phyloP scores from a whole-genome alignment of 2,329 filamentous ascomycete genomes.

The Cercospora sesami region DNA sequence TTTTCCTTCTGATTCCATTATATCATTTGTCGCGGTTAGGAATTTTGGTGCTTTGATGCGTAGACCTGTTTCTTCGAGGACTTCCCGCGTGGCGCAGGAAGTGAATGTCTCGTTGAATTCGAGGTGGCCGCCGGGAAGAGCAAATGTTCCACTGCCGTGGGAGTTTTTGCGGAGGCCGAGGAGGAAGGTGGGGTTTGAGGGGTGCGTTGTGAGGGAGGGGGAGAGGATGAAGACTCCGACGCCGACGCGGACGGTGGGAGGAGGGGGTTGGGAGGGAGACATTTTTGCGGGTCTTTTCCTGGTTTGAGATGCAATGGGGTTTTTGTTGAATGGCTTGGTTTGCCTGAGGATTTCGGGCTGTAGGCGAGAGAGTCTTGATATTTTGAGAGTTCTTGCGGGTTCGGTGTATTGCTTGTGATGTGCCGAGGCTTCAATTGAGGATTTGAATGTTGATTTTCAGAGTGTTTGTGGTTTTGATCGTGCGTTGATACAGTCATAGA shows the following conservation, averaged over 20 bases:
- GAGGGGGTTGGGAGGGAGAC: background rate
- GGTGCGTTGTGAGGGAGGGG: slow-evolving; percentile 33
- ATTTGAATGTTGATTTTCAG: too few species aligned
- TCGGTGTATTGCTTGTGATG: too few species aligned
- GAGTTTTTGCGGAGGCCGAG: slow-evolving; percentile 51
- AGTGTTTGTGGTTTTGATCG: background rate
- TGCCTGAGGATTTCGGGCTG: too few species aligned
- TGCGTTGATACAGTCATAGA: background rate
- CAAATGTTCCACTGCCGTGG: slow-evolving; percentile 43
- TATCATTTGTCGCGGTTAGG: slow-evolving; percentile 65
- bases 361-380: too few species aligned
- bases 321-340: background rate
- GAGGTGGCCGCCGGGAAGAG: slow-evolving; percentile 72
- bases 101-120: slow-evolving; percentile 66
- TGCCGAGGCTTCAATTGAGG: too few species aligned
- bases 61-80: slow-evolving; percentile 69
- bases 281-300: background rate
- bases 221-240: slow-evolving; percentile 50
- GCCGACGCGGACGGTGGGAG: slow-evolving; percentile 41
- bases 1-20: slow-evolving; percentile 60
- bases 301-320: too few species aligned
- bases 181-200: slow-evolving; percentile 45
- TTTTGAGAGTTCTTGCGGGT: too few species aligned
- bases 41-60: slow-evolving; percentile 55
- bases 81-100: slow-evolving; percentile 65